These are phyloP conservation scores for Exidia glandulosa DNA, from an alignment of 768 basidiomycete genomes.

Conservation along the genomic window DNA sequence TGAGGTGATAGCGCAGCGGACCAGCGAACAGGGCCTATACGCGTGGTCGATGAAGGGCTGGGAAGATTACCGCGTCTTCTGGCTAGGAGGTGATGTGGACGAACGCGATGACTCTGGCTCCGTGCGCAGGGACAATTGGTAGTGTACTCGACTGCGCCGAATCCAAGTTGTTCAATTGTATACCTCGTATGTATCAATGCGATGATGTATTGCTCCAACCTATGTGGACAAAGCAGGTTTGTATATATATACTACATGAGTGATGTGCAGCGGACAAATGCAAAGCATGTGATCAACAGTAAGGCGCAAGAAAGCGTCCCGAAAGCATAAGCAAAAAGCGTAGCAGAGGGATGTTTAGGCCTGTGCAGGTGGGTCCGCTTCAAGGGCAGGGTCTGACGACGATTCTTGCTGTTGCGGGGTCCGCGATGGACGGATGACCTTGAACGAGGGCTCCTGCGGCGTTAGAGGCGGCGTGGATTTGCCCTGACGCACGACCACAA, in stretches of 20 bases:
- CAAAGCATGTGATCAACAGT: not conserved
- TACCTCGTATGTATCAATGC: too few species aligned
- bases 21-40: slow-evolving; percentile 56
- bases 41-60: slow-evolving; percentile 66
- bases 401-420: not conserved
- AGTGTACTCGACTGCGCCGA: too few species aligned
- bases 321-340: not conserved
- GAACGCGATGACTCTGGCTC: not conserved
- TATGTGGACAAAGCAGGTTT: too few species aligned
- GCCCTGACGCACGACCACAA: slow-evolving; percentile 56
- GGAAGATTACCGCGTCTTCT: slow-evolving; percentile 73
- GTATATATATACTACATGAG: too few species aligned
- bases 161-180: too few species aligned
- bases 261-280: too few species aligned
- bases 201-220: too few species aligned
- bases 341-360: slow-evolving; percentile 18
- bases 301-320: not conserved
- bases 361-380: slow-evolving; percentile 22
- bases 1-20: slow-evolving; percentile 34
- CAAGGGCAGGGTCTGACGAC: slow-evolving; percentile 7
- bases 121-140: too few species aligned
- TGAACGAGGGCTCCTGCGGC: slow-evolving; percentile 1
- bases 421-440: not conserved
- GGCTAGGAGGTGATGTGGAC: slow-evolving; percentile 51
- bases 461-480: slow-evolving; percentile 19